phyloP scores from a whole-genome alignment of 2,329 filamentous ascomycete genomes.

The Paraphoma sp. region DNA sequence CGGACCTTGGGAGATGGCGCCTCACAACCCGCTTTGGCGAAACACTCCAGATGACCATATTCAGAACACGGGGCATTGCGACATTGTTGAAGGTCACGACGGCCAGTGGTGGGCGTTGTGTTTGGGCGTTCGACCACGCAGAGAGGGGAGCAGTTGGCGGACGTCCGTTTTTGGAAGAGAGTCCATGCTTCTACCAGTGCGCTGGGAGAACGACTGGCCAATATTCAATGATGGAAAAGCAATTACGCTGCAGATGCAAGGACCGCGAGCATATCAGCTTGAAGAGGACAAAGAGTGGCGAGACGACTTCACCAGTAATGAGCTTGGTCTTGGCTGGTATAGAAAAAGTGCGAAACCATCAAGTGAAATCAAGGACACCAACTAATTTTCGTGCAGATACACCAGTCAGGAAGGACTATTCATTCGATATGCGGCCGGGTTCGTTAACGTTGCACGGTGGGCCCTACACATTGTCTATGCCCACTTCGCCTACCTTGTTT shows the following conservation, averaged over 20 bases:
- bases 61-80: conserved; percentile 34
- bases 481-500: conserved; percentile 60
- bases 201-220: conserved; percentile 61
- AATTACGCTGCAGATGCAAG: conserved; percentile 48
- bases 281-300: conserved; percentile 16
- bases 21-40: conserved; percentile 46
- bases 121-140: conserved; percentile 33
- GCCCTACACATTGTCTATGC: conserved; percentile 59
- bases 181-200: conserved; percentile 58
- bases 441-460: conserved; percentile 59
- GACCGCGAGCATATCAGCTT: conserved; percentile 15
- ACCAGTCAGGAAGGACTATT: conserved; percentile 56
- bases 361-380: conserved; percentile 40
- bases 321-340: conserved; percentile 19
- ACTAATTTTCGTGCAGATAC: conserved; percentile 56
- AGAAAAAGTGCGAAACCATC: conserved; percentile 13
- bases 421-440: conserved; percentile 53
- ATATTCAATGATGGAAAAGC: conserved; percentile 57
- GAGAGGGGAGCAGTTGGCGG: conserved; percentile 5
- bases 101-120: conserved; percentile 46
- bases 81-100: conserved; percentile 30
- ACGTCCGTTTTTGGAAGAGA: conserved; percentile 49
- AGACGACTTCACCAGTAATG: conserved; percentile 9
- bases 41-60: conserved; percentile 44
- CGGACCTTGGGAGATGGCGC: conserved; percentile 45